Evolutionary conservation across 2,329 filamentous ascomycete genomes (phyloP), one percentile per base, ranked within the genome.

Genomic region (Bipolaris oryzae): DNA sequence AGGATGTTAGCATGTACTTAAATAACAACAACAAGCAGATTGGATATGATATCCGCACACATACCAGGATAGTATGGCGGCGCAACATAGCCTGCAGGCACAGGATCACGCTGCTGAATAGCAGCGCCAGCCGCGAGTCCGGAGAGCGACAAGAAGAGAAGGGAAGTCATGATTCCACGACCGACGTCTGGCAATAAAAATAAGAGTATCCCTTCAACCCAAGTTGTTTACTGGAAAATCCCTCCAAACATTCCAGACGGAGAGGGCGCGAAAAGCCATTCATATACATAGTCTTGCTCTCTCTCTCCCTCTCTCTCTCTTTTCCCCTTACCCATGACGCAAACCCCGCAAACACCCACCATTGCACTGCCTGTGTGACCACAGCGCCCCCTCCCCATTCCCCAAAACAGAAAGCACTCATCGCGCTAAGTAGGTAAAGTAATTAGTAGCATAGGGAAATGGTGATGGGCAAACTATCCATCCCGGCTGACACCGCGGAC

Each of bases 61-160:
- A 52, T 50, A 69, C 66, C 44, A 18, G 89, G 89, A 71, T 92
- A 92, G 72, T 89, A 91, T n/a, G 86, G 84, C 0, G 83, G 63
- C 55, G 74, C 70, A 21, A 72, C 69, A 67, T 74, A 77, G 34
- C 70, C 74, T 45, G 61, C 53, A 3, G 75, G 74, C 7, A 76
- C 74, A 46, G 66, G 23, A 31, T 71, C 63, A 20, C 73, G 73
- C 47, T 62, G 69, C 47, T 73, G 63, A 33, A 75, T 64, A 23
- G 64, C 70, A 48, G 66, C 70, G 42, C 65, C 61, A 11, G 53
- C 47, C 11, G 60, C 69, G 18, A 63, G 48, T 20, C 67, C 64
- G 9, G 66, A 62, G 15, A 73, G 31, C 11, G 54, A 64, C 7
- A 73, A 38, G 20, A 72, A 15, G 11, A 69, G 42, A 25, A 69